A percentile compares a stretch with the other conserved stretches of the same genome.
These are phyloP conservation scores for Candida pini DNA, from an alignment of 805 yeast genomes.

Conservation along the genomic window DNA sequence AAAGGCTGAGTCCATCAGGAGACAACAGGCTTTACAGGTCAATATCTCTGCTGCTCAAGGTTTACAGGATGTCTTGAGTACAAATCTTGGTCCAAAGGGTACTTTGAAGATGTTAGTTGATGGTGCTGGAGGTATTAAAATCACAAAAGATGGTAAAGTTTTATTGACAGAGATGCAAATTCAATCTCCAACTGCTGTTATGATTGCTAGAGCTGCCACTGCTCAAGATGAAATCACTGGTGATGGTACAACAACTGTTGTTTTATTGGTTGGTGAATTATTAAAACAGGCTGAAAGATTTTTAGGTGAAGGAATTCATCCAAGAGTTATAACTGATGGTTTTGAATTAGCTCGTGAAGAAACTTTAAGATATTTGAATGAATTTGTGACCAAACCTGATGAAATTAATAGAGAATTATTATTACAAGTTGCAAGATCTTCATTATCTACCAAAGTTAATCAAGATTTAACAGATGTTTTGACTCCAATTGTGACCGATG, in stretches of 20 bases:
- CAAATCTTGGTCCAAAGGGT: slow-evolving; percentile 95
- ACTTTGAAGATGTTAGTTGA: slow-evolving; percentile 95
- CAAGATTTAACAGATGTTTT: slow-evolving; percentile 71
- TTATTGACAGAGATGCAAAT: slow-evolving; percentile 94
- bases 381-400: slow-evolving; percentile 48
- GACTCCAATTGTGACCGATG: slow-evolving; percentile 94
- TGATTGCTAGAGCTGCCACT: slow-evolving; percentile 95
- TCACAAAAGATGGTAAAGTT: slow-evolving; percentile 96
- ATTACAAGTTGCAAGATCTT: slow-evolving; percentile 86
- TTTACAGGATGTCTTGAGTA: slow-evolving; percentile 82
- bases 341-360: slow-evolving; percentile 85
- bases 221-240: slow-evolving; percentile 99
- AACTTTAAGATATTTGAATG: slow-evolving; percentile 62
- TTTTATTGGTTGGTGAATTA: slow-evolving; percentile 88
- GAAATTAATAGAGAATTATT: slow-evolving; percentile 80
- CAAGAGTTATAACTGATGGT: slow-evolving; percentile 90
- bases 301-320: slow-evolving; percentile 92
- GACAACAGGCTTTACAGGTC: slow-evolving; percentile 92
- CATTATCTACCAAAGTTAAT: slow-evolving; percentile 81
- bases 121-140: slow-evolving; percentile 91
- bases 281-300: slow-evolving; percentile 92
- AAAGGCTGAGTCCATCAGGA: slow-evolving; percentile 93
- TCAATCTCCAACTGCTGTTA: slow-evolving; percentile 82
- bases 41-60: slow-evolving; percentile 97
- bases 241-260: slow-evolving; percentile 97